phyloP scores from a whole-genome alignment of 75 land plant species.

The Pinus tabuliformis region DNA sequence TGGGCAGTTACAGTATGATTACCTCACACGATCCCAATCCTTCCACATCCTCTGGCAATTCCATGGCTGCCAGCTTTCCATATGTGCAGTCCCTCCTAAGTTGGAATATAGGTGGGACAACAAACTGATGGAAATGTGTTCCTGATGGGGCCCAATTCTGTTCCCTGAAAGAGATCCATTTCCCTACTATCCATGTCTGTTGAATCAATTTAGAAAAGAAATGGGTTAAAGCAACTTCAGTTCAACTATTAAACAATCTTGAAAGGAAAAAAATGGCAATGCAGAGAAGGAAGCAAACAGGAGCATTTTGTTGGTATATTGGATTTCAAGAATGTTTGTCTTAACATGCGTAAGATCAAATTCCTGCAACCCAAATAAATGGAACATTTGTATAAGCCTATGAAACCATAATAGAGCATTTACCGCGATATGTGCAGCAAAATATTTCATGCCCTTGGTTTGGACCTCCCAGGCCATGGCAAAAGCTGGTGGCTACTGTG shows the following conservation, averaged over 20 bases:
- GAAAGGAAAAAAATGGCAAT: neutral
- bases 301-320: too few species aligned
- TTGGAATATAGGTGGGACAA: constrained; percentile 57
- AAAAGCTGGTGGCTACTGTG: too few species aligned
- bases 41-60: constrained; percentile 59
- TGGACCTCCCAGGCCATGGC: too few species aligned
- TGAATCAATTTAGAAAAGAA: neutral
- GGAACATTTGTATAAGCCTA: too few species aligned
- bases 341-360: too few species aligned
- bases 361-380: too few species aligned
- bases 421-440: too few species aligned
- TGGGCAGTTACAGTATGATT: neutral
- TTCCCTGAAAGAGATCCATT: constrained; percentile 66
- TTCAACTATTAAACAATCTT: neutral
- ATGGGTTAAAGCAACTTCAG: too few species aligned
- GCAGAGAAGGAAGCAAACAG: neutral
- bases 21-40: constrained; percentile 88
- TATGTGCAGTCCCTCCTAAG: constrained; percentile 72
- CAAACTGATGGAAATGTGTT: constrained; percentile 79
- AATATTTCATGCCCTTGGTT: too few species aligned
- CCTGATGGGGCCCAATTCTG: constrained; percentile 74
- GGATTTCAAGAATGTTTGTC: too few species aligned
- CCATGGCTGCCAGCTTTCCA: constrained; percentile 79
- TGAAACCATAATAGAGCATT: too few species aligned
- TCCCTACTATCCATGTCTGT: constrained; percentile 88